phyloP scores from a whole-genome alignment of 805 yeast species.

The Cyberlindnera saturnus region DNA sequence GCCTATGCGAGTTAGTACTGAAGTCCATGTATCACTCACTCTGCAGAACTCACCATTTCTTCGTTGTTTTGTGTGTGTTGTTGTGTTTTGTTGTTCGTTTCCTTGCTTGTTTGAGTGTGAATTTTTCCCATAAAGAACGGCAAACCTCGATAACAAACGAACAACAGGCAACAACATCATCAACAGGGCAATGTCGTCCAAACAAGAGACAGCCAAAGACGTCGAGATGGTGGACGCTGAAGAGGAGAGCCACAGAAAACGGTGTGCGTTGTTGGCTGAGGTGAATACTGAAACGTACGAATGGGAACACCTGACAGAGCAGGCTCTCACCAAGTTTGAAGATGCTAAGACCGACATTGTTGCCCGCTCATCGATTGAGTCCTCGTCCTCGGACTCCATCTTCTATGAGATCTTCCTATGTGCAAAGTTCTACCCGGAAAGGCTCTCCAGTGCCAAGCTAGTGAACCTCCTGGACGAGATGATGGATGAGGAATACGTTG shows the following conservation, averaged over 20 bases:
- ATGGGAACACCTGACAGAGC: conserved; percentile 3
- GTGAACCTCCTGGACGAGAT: conserved; percentile 15
- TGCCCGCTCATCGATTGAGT: neutral
- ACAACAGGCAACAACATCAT: too few relatives aligned
- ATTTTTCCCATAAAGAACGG: neutral
- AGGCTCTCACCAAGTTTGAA: neutral
- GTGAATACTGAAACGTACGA: neutral
- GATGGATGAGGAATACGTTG: conserved; percentile 5
- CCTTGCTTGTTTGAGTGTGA: neutral
- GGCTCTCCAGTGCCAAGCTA: conserved; percentile 6
- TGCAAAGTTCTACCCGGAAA: conserved; percentile 14
- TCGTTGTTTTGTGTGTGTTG: neutral
- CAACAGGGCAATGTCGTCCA: too few relatives aligned
- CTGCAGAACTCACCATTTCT: conserved; percentile 1
- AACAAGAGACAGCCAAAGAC: neutral
- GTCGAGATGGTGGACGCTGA: neutral
- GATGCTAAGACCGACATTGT: neutral
- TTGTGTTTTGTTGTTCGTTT: neutral
- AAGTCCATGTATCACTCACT: neutral
- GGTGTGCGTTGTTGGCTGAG: conserved; percentile 1
- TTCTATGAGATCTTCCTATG: conserved; percentile 20
- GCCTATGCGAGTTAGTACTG: conserved; percentile 34
- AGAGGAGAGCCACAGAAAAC: neutral
- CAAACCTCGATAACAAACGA: neutral
- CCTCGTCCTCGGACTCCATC: conserved; percentile 5